These are phyloP conservation scores for Pyrenochaeta sp. DNA, from an alignment of 2,329 filamentous ascomycete species.

Conservation along the genomic window DNA sequence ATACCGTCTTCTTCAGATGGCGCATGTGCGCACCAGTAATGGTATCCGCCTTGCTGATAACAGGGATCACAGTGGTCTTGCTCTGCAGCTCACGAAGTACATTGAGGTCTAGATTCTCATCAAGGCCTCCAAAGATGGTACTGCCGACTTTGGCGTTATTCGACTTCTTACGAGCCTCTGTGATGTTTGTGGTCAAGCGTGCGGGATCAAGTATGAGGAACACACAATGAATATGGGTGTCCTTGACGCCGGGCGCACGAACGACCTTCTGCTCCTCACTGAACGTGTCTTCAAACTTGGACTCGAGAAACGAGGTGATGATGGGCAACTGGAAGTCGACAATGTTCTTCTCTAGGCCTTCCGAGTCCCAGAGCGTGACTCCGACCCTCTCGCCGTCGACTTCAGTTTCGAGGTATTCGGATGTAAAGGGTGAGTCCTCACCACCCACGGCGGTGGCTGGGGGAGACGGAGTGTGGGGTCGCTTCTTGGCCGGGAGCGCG, in stretches of 20 bases:
- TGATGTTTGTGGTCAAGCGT: constrained; percentile 82
- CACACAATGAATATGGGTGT: constrained; percentile 96
- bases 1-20: constrained; percentile 88
- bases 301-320: constrained; percentile 91
- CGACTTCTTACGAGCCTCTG: constrained; percentile 67
- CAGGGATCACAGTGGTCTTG: constrained; percentile 93
- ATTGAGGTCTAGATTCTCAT: constrained; percentile 89
- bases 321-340: constrained; percentile 94
- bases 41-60: constrained; percentile 96
- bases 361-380: constrained; percentile 94
- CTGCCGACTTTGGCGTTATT: constrained; percentile 57
- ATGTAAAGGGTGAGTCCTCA: constrained; percentile 70
- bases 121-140: constrained; percentile 72
- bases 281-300: constrained; percentile 98
- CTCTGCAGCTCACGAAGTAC: constrained; percentile 86
- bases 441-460: constrained; percentile 57
- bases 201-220: constrained; percentile 91
- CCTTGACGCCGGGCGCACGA: constrained; percentile 87
- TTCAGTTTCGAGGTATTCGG: constrained; percentile 92
- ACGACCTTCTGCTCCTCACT: constrained; percentile 97
- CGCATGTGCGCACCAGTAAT: constrained; percentile 96
- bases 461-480: constrained; percentile 55
- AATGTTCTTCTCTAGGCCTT: constrained; percentile 92
- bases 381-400: constrained; percentile 92
- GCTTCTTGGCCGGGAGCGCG: constrained; percentile 82